Conservation (phyloP, 2,329 filamentous ascomycete species). For the Sclerotinia minor region DNA sequence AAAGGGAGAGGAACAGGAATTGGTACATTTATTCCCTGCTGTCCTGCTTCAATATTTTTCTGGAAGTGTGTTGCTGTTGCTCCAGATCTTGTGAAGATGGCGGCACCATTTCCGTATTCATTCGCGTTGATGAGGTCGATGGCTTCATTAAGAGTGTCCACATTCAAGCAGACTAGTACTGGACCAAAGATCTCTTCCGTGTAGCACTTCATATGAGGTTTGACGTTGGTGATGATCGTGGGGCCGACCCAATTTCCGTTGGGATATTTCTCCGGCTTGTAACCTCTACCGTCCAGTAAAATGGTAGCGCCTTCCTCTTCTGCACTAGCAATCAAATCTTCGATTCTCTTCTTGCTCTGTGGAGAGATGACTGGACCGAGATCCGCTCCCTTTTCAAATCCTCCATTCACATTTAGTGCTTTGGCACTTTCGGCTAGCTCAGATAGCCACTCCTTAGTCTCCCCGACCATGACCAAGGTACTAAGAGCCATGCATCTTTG, state of each 20-base stretch:
- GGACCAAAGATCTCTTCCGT: slow-evolving; percentile 83
- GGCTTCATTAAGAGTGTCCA: slow-evolving; percentile 75
- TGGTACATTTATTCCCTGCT: slow-evolving; percentile 83
- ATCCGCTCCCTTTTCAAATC: slow-evolving; percentile 78
- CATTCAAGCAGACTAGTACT: slow-evolving; percentile 78
- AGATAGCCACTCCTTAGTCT: slow-evolving; percentile 78
- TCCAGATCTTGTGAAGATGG: slow-evolving; percentile 80
- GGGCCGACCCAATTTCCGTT: slow-evolving; percentile 84
- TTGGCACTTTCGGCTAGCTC: slow-evolving; percentile 77
- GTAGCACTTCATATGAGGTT: slow-evolving; percentile 80
- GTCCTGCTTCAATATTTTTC: slow-evolving; percentile 77
- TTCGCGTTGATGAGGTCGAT: slow-evolving; percentile 81
- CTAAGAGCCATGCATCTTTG: slow-evolving; percentile 87
- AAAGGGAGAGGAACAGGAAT: slow-evolving; percentile 68
- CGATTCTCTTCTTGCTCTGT: slow-evolving; percentile 76
- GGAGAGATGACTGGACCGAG: slow-evolving; percentile 80
- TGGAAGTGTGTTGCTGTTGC: slow-evolving; percentile 77
- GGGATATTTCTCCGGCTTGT: slow-evolving; percentile 74
- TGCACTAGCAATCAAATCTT: slow-evolving; percentile 71
- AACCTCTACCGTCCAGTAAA: slow-evolving; percentile 76
- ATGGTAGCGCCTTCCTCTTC: slow-evolving; percentile 81
- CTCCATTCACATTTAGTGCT: slow-evolving; percentile 71
- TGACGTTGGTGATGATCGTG: slow-evolving; percentile 81
- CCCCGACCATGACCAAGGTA: slow-evolving; percentile 79
- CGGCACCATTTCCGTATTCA: slow-evolving; percentile 83